Base-by-base conservation (phyloP, 768 basidiomycete genomes). In the Saitozyma podzolica region DNA sequence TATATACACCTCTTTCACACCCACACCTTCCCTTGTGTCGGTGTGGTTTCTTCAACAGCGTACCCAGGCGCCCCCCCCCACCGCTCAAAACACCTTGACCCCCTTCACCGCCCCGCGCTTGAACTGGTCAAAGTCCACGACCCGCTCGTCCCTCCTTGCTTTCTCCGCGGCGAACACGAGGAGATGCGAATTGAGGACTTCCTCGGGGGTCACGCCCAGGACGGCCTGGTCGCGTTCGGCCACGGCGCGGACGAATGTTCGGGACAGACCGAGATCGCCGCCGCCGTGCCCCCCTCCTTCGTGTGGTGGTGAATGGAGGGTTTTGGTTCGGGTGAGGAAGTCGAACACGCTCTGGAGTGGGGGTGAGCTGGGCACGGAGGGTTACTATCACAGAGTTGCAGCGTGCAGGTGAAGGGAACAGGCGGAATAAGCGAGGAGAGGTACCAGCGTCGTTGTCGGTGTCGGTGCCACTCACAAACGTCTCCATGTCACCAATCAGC, bases 91-190 rank as follows among this genome's bases (percentile, higher is more conserved):
- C 14, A 62, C 61, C 6, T 8, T 19, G 4, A 49, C 61, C 39
- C 61, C 61, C 45, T 14, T 50, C 48, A 62, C 14, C 6, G 61
- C 61, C 10, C 52, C 54, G 45, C 56, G 16, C 80, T 88, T 89
- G 72, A 89, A 91, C 70, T 85, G 83, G 16, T 72, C 82, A 70
- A 86, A 89, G 74, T 90, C 84, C 0, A 93, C 84, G 10, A 92
- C 86, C 9, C 71, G 82, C 13, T 88, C 89, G 65, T 89, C 84
- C 60, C 77, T 83, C 65, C 91, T 82, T 67, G 89, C 89, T 63
- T 84, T 82, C 82, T 93, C 91, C 45, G 90, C 90, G 59, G 92
- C 92, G 80, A 94, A 93, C 41, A 92, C 90, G 1, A 89, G 87
- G 70, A 94, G 74, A 78, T 92, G 91, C 66, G 87, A 89, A 74